phyloP scores from a whole-genome alignment of 345 rosid genomes.

The Citropsis articulata region DNA sequence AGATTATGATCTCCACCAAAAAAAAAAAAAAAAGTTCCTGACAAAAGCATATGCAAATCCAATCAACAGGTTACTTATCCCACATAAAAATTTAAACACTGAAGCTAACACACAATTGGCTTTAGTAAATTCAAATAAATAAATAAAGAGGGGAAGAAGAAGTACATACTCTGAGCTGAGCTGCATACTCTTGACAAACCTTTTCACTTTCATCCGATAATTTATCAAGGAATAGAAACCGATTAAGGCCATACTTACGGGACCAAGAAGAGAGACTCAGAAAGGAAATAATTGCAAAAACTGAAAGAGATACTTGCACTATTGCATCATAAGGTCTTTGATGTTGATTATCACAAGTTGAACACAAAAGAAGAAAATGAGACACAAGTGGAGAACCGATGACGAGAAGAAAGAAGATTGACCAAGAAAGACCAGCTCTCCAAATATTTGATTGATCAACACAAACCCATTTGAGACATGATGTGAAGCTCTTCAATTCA shows the following conservation, averaged over 20 bases:
- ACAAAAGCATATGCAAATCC: not conserved
- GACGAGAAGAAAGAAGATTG: slow-evolving; percentile 59
- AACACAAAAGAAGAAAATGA: slow-evolving; percentile 62
- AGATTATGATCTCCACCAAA: not conserved
- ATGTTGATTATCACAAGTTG: slow-evolving; percentile 61
- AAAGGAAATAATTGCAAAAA: slow-evolving; percentile 67
- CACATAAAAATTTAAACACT: not conserved
- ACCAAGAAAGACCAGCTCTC: slow-evolving; percentile 60
- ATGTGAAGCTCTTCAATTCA: slow-evolving; percentile 41
- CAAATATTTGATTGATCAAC: slow-evolving; percentile 61
- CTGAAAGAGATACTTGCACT: slow-evolving; percentile 71
- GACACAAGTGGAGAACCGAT: slow-evolving; percentile 64
- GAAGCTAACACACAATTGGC: not conserved
- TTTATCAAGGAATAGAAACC: slow-evolving; percentile 75
- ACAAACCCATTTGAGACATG: slow-evolving; percentile 47
- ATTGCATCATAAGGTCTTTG: slow-evolving; percentile 72
- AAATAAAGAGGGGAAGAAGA: not conserved
- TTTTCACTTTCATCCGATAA: slow-evolving; percentile 47
- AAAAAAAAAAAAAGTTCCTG: not conserved
- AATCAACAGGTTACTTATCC: not conserved
- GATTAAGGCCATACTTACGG: slow-evolving; percentile 62
- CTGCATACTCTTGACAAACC: slow-evolving; percentile 50
- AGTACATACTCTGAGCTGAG: slow-evolving; percentile 55
- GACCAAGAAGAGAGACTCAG: slow-evolving; percentile 61
- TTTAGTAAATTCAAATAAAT: not conserved